A percentile compares a stretch with the other conserved stretches of the same genome.
Conservation (phyloP, 1,284 basidiomycete genomes). For the Takashimella tepidaria region DNA sequence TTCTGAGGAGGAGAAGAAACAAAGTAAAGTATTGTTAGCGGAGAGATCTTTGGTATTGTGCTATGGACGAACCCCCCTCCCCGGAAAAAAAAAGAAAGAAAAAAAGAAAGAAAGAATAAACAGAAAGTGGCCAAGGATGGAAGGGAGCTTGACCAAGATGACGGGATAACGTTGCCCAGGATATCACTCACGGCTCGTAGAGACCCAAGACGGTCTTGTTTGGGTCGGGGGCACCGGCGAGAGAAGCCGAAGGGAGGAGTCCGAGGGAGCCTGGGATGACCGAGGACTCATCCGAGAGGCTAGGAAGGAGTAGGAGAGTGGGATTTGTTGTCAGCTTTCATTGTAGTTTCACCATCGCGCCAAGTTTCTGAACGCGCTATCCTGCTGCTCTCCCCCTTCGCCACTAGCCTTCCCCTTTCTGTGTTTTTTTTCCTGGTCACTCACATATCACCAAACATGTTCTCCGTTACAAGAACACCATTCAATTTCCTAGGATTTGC, state of each 20-base stretch:
- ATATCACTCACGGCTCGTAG: slow-evolving; percentile 80
- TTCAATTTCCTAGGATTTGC: slow-evolving; percentile 89
- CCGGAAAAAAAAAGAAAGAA: background rate
- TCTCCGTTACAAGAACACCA: slow-evolving; percentile 90
- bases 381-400: slow-evolving; percentile 18
- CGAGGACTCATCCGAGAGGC: slow-evolving; percentile 91
- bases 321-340: too few relatives aligned
- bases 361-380: too few relatives aligned
- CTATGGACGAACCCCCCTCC: slow-evolving; percentile 75
- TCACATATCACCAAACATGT: slow-evolving; percentile 93
- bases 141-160: too few relatives aligned
- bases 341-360: too few relatives aligned
- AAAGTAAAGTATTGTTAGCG: background rate
- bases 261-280: slow-evolving; percentile 98
- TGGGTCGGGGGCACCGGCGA: slow-evolving; percentile 80
- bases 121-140: background rate
- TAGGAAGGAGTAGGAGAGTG: too few relatives aligned
- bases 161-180: too few relatives aligned
- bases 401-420: background rate
- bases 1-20: background rate
- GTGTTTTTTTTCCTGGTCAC: slow-evolving; percentile 34
- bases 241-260: slow-evolving; percentile 80
- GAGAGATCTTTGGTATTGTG: too few relatives aligned
- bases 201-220: slow-evolving; percentile 69
- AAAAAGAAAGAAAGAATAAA: background rate